Percentiles rank a stretch among this genome's conserved stretches.
phyloP scores from a whole-genome alignment of 2,329 filamentous ascomycete species.

The Celoporthe dispersa region DNA sequence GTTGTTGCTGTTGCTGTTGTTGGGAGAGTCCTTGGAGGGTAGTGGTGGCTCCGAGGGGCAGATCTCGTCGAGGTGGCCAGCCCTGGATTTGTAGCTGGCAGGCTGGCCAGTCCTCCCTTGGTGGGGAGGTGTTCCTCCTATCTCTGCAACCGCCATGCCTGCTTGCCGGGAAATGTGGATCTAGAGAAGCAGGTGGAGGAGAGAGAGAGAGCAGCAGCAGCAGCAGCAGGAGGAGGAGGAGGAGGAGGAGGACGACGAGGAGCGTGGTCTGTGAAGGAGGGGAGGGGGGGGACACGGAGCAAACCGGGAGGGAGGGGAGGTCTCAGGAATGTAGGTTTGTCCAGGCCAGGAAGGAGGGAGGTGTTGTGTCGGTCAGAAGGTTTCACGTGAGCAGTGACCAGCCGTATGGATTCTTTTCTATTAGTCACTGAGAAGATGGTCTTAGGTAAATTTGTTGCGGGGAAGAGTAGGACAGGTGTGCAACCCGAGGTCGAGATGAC shows the following conservation, averaged over 20 bases:
- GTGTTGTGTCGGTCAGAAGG: slow-evolving; percentile 16
- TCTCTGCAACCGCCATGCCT: slow-evolving; percentile 31
- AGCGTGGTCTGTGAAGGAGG: not conserved
- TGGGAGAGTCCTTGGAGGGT: slow-evolving; percentile 40
- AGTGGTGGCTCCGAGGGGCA: slow-evolving; percentile 24
- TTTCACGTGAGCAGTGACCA: slow-evolving; percentile 24
- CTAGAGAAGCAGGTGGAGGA: slow-evolving; percentile 2
- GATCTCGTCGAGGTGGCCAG: slow-evolving; percentile 31
- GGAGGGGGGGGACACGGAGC: slow-evolving; percentile 12
- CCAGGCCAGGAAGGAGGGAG: slow-evolving; percentile 10
- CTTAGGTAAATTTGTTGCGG: slow-evolving; percentile 35
- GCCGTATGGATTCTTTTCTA: slow-evolving; percentile 32
- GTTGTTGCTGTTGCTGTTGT: slow-evolving; percentile 31
- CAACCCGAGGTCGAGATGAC: slow-evolving; percentile 8
- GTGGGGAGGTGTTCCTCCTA: slow-evolving; percentile 26
- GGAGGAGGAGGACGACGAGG: not conserved
- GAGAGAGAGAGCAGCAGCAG: too few species aligned
- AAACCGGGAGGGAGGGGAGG: slow-evolving; percentile 8
- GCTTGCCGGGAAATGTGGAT: slow-evolving; percentile 9
- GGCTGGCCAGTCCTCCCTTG: slow-evolving; percentile 21
- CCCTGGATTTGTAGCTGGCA: slow-evolving; percentile 37
- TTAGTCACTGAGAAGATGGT: slow-evolving; percentile 35
- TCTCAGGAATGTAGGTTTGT: slow-evolving; percentile 4
- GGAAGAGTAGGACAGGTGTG: slow-evolving; percentile 12
- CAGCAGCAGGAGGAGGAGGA: not conserved